Evolutionary conservation across 1,284 basidiomycete genomes (phyloP), one percentile per base, ranked within the genome.

Genomic region (Apiotrichum porosum): DNA sequence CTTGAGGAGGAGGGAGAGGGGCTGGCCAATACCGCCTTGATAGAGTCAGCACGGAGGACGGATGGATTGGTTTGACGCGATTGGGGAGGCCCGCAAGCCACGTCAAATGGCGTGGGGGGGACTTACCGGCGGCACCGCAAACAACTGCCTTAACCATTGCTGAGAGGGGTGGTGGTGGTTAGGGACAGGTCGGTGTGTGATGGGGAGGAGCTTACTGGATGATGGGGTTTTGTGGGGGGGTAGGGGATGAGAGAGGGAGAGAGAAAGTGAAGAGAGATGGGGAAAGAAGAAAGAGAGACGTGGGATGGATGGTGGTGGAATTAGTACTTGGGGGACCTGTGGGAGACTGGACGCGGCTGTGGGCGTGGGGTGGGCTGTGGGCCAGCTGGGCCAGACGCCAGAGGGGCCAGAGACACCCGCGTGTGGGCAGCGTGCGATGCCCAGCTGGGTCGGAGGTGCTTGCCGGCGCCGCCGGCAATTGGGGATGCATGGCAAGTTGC

Each of bases 101-200:
- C 33, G 51, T 33, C 17, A 28, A 19, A 13, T 31, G 10, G 18
- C 26, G 18, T 39, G 37, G 24, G 34, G 18, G 44, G 24, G 28
- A 69, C 73, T 51, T 61, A 88, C 88, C 89, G 75, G 88, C 84
- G 76, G 89, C 89, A 75, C 89, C 89, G 65, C 91, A 87, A 62
- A 93, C 90, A 66, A 88, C 88, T 78, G 84, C 89, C 77, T 94
- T 93, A 69, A 88, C 84, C 88, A 91, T 88, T 61, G 60, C 73
- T 52, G 36, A 23, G 33, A 31, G 23, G 24, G 44, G 36, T 43
- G 48, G 32, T 35, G 32, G 26, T 23, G 39, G 44, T 41, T 21
- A 31, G 40, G 31, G 37, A 40, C 18, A 17, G 19, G 36, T 23
- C 23, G 15, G 19, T 13, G 36, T 23, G 32, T 22, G n/a, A 18